Evolutionary conservation across 805 yeast genomes (phyloP).

Genomic region (Candida xyloterini): DNA sequence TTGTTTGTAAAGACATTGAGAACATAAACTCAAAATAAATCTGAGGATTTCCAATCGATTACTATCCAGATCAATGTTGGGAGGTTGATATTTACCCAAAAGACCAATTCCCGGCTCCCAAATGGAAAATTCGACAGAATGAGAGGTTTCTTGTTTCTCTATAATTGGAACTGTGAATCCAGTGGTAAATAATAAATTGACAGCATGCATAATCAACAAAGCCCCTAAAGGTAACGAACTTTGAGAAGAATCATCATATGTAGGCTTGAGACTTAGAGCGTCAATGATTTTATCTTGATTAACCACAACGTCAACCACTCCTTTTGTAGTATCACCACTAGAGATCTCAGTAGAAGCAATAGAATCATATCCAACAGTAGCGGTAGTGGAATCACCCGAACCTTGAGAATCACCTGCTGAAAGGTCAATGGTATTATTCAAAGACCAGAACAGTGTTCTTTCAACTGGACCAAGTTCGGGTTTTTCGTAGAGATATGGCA

Average conservation of each 20-base stretch:
- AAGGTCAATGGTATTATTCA: slow-evolving; percentile 16
- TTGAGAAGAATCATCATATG: slow-evolving; percentile 12
- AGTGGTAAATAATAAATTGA: slow-evolving; percentile 50
- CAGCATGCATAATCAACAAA: slow-evolving; percentile 35
- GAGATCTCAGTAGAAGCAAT: slow-evolving; percentile 22
- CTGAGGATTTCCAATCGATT: slow-evolving; percentile 68
- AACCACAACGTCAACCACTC: slow-evolving; percentile 15
- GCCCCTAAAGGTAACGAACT: slow-evolving; percentile 35
- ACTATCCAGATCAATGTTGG: slow-evolving; percentile 45
- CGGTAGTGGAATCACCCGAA: slow-evolving; percentile 17
- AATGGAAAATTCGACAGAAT: slow-evolving; percentile 39
- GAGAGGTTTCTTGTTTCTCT: slow-evolving; percentile 12
- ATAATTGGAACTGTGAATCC: slow-evolving; percentile 49
- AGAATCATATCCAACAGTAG: slow-evolving; percentile 25
- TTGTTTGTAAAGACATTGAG: slow-evolving; percentile 55
- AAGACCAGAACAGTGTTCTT: slow-evolving; percentile 44
- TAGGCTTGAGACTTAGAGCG: slow-evolving; percentile 14
- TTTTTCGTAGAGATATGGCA: slow-evolving; percentile 68
- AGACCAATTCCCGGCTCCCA: slow-evolving; percentile 86
- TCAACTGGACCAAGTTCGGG: slow-evolving; percentile 35
- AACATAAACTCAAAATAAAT: slow-evolving; percentile 56
- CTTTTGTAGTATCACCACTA: slow-evolving; percentile 20
- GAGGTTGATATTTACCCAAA: slow-evolving; percentile 26
- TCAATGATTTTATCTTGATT: slow-evolving; percentile 14
- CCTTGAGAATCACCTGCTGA: slow-evolving; percentile 11